Evolutionary conservation across 2,329 filamentous ascomycete genomes (phyloP).

Genomic region (Colletotrichum sp.): DNA sequence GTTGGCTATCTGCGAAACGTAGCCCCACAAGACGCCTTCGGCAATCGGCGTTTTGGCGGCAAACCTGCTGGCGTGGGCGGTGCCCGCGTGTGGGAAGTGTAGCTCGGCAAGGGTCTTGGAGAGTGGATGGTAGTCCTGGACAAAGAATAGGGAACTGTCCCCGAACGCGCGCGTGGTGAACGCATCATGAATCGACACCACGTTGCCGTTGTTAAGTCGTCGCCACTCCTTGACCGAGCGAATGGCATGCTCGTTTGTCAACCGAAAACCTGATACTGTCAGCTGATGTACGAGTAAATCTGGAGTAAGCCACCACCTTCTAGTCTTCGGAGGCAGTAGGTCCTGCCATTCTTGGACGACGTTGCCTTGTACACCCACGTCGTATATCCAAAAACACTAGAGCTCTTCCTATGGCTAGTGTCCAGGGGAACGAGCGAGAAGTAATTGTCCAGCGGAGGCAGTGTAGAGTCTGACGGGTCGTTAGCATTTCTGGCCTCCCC

Average conservation of each 20-base stretch:
- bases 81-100: slow-evolving; percentile 59
- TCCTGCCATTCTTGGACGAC: slow-evolving; percentile 84
- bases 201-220: slow-evolving; percentile 77
- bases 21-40: slow-evolving; percentile 86
- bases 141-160: slow-evolving; percentile 92
- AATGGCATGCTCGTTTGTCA: slow-evolving; percentile 90
- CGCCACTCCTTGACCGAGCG: slow-evolving; percentile 89
- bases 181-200: slow-evolving; percentile 87
- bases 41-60: slow-evolving; percentile 55
- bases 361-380: slow-evolving; percentile 97
- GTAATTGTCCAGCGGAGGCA: slow-evolving; percentile 85
- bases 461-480: slow-evolving; percentile 53
- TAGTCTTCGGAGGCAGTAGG: slow-evolving; percentile 85
- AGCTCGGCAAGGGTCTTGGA: slow-evolving; percentile 89
- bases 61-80: slow-evolving; percentile 48
- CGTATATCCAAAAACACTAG: slow-evolving; percentile 81
- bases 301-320: slow-evolving; percentile 60
- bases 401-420: slow-evolving; percentile 78
- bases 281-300: slow-evolving; percentile 15
- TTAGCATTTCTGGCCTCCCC: background rate
- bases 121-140: slow-evolving; percentile 90
- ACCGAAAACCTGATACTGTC: slow-evolving; percentile 67
- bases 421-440: slow-evolving; percentile 93
- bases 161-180: slow-evolving; percentile 94
- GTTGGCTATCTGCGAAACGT: slow-evolving; percentile 89